These are phyloP conservation scores for Oxyria digyna DNA, from an alignment of 148 eudicot species.

Conservation along the genomic window DNA sequence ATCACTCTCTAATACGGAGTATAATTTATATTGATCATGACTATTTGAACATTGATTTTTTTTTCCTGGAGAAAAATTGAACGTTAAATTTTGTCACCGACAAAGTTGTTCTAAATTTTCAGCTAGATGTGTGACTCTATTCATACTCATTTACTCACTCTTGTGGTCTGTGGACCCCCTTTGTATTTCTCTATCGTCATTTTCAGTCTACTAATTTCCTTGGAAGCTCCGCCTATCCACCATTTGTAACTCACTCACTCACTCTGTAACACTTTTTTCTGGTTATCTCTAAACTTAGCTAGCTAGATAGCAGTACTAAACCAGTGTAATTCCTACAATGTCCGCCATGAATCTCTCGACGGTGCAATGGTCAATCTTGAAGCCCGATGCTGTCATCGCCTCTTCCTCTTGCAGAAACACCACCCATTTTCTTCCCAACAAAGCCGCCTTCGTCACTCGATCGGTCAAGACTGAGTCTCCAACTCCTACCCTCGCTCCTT, in stretches of 20 bases:
- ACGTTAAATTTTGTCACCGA: too few species aligned
- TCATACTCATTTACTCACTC: neutral
- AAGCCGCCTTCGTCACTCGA: neutral
- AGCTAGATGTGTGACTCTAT: neutral
- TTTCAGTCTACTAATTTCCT: neutral
- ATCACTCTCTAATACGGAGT: too few species aligned
- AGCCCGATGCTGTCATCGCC: neutral
- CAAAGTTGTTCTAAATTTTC: too few species aligned
- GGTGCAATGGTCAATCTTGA: constrained; percentile 4
- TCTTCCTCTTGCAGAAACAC: neutral
- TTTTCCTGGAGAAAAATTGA: too few species aligned
- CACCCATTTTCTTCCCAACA: neutral
- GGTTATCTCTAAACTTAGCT: neutral
- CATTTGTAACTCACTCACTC: neutral
- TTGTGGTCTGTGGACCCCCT: neutral
- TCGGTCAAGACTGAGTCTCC: neutral
- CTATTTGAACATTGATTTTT: too few species aligned
- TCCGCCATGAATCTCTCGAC: neutral
- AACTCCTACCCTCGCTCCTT: neutral
- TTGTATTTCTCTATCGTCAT: neutral
- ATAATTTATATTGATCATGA: too few species aligned
- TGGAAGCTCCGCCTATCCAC: neutral
- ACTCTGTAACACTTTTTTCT: neutral
- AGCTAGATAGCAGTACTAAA: neutral
- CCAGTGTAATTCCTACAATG: neutral